A percentile compares a stretch with the other conserved stretches of the same genome.
Evolutionary conservation across 306 rosid genomes (phyloP).

Genomic region (Prinsepia uniflora): DNA sequence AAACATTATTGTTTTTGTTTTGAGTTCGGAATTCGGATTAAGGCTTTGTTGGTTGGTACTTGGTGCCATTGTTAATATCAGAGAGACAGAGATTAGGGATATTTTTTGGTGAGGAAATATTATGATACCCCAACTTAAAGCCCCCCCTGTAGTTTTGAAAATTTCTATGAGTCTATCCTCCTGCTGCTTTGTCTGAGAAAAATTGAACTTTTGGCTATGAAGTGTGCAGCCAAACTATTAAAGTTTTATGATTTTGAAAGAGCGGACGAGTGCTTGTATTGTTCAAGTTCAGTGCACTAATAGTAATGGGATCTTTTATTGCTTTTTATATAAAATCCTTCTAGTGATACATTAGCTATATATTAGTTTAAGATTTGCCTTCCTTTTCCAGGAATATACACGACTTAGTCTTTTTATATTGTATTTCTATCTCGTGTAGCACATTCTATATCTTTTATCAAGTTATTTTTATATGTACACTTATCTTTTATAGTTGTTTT

Average conservation of each 20-base stretch:
- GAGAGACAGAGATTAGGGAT: neutral
- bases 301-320: too few relatives aligned
- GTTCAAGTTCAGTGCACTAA: too few relatives aligned
- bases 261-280: neutral
- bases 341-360: neutral
- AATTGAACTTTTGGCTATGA: neutral
- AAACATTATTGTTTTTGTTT: neutral
- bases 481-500: neutral
- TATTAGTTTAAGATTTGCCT: neutral
- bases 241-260: neutral
- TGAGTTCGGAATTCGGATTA: slow-evolving; percentile 2
- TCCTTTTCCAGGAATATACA: neutral
- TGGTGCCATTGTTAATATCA: neutral
- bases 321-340: too few relatives aligned
- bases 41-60: neutral
- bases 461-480: neutral
- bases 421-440: neutral
- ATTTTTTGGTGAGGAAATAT: slow-evolving; percentile 1
- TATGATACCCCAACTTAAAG: too few relatives aligned
- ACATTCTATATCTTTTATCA: neutral
- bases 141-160: neutral
- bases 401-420: neutral
- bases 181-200: neutral
- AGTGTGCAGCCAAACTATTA: neutral
- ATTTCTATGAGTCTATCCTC: neutral